Evolutionary conservation across 495 filamentous ascomycete genomes (phyloP).

Genomic region (Aspergillus campestris): DNA sequence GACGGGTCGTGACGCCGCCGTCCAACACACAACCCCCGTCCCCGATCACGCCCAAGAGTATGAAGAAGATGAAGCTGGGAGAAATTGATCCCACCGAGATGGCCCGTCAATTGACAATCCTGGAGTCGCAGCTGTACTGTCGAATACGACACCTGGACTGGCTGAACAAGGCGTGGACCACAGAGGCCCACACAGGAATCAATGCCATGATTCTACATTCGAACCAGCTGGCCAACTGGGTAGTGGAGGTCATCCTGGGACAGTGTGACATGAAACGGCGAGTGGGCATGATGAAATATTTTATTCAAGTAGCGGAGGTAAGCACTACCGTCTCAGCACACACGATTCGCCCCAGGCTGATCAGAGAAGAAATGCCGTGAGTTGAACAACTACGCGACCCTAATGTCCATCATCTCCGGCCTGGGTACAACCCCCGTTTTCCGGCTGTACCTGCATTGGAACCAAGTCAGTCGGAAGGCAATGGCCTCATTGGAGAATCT

Average conservation of each 20-base stretch:
- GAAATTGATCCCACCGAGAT: slow-evolving; percentile 89
- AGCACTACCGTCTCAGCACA: not conserved
- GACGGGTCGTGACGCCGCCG: slow-evolving; percentile 64
- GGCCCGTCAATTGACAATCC: slow-evolving; percentile 85
- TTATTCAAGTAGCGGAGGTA: slow-evolving; percentile 83
- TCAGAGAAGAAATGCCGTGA: slow-evolving; percentile 63
- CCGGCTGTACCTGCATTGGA: slow-evolving; percentile 81
- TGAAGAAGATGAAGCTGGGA: slow-evolving; percentile 91
- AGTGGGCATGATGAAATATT: slow-evolving; percentile 90
- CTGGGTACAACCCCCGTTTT: slow-evolving; percentile 82
- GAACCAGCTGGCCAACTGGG: slow-evolving; percentile 94
- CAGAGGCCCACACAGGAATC: slow-evolving; percentile 80
- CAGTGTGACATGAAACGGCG: slow-evolving; percentile 83
- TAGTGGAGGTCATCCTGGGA: slow-evolving; percentile 84
- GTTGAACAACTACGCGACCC: slow-evolving; percentile 87
- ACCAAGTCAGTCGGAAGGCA: slow-evolving; percentile 67
- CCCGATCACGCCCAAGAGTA: slow-evolving; percentile 86
- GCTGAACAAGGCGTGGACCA: slow-evolving; percentile 85
- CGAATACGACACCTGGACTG: slow-evolving; percentile 84
- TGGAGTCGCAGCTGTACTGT: slow-evolving; percentile 76
- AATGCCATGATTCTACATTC: slow-evolving; percentile 87
- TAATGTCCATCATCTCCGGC: slow-evolving; percentile 89
- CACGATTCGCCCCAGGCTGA: not conserved
- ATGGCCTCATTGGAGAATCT: slow-evolving; percentile 64
- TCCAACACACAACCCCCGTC: slow-evolving; percentile 56